Evolutionary conservation across 768 basidiomycete genomes (phyloP).

Genomic region (Mycena floridula): DNA sequence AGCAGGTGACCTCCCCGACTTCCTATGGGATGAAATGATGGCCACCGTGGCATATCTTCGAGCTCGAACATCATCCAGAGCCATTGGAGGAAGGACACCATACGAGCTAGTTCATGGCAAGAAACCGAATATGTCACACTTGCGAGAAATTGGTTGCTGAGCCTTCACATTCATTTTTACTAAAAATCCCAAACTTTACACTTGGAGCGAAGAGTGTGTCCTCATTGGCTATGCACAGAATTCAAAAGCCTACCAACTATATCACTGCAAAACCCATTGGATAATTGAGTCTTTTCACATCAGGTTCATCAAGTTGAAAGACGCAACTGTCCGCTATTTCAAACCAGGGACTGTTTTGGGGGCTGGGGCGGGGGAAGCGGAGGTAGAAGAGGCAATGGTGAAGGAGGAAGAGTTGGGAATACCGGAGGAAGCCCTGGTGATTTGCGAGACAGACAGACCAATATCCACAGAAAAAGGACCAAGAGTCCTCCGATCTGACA

Average conservation of each 20-base stretch:
- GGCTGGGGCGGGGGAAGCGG: too few species aligned
- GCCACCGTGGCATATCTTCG: conserved; percentile 12
- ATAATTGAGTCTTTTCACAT: neutral
- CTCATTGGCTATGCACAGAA: conserved; percentile 16
- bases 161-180: conserved; percentile 14
- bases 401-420: too few species aligned
- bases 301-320: too few species aligned
- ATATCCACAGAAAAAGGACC: too few species aligned
- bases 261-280: conserved; percentile 6
- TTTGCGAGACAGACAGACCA: too few species aligned
- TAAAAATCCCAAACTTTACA: conserved; percentile 14
- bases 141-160: conserved; percentile 19
- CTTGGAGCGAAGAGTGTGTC: conserved; percentile 12
- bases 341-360: too few species aligned
- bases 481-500: too few species aligned
- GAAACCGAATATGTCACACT: neutral
- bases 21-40: conserved; percentile 15
- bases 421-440: too few species aligned
- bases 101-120: conserved; percentile 10
- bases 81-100: conserved; percentile 6
- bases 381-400: too few species aligned
- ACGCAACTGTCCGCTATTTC: too few species aligned
- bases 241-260: conserved; percentile 19
- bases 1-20: conserved; percentile 3
- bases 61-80: conserved; percentile 9